A percentile compares a stretch with the other conserved stretches of the same genome.
These are phyloP conservation scores for Tephrocybe sp. DNA, from an alignment of 768 basidiomycete genomes.

Conservation along the genomic window DNA sequence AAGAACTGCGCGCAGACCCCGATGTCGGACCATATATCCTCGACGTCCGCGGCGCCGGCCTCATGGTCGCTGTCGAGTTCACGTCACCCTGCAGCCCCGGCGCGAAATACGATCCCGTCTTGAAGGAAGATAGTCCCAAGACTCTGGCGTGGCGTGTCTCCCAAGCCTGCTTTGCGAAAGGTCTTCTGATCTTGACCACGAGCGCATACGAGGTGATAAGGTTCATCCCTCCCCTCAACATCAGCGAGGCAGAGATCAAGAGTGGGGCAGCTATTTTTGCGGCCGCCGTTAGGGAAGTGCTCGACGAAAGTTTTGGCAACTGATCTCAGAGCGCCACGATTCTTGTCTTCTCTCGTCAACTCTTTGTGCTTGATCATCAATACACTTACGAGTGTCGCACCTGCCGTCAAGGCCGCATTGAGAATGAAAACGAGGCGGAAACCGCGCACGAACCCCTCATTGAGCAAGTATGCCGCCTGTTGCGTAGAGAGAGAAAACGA, in stretches of 20 bases:
- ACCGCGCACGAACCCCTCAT: slow-evolving; percentile 51
- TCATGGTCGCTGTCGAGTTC: slow-evolving; percentile 88
- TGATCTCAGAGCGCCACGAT: background rate
- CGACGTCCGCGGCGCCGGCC: slow-evolving; percentile 86
- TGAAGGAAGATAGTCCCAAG: slow-evolving; percentile 33
- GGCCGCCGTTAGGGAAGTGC: slow-evolving; percentile 69
- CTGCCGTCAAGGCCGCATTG: slow-evolving; percentile 50
- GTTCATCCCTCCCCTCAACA: slow-evolving; percentile 92
- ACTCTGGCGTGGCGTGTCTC: slow-evolving; percentile 67
- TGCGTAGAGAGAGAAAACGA: slow-evolving; percentile 33
- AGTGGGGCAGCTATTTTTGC: slow-evolving; percentile 65
- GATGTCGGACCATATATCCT: slow-evolving; percentile 57
- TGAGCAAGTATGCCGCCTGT: slow-evolving; percentile 40
- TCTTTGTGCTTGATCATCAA: slow-evolving; percentile 40
- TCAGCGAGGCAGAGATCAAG: slow-evolving; percentile 69
- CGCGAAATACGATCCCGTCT: slow-evolving; percentile 42
- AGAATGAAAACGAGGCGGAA: slow-evolving; percentile 61
- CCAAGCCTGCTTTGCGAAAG: slow-evolving; percentile 81
- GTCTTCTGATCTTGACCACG: slow-evolving; percentile 85
- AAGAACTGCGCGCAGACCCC: slow-evolving; percentile 51
- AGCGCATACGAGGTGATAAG: slow-evolving; percentile 84
- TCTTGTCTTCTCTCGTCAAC: background rate
- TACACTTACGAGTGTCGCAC: slow-evolving; percentile 54
- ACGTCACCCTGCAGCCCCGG: slow-evolving; percentile 52
- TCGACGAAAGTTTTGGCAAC: slow-evolving; percentile 44